Evolutionary conservation across 2,329 filamentous ascomycete species (phyloP).

Genomic region (Apiospora marii): DNA sequence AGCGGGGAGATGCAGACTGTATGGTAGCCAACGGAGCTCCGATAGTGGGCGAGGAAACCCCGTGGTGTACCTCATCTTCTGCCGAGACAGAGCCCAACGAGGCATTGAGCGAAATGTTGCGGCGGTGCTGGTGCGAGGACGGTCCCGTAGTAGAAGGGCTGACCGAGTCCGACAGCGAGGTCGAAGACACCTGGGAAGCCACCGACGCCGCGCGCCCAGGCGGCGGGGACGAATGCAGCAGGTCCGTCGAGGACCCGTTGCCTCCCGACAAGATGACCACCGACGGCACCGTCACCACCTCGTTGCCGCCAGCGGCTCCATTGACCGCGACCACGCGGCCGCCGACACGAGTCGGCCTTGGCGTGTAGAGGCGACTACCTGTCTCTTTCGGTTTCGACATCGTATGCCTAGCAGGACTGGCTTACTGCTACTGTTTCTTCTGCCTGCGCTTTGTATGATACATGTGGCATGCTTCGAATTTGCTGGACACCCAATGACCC

Average conservation of each 20-base stretch:
- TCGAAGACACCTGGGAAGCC: background rate
- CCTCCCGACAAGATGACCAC: background rate
- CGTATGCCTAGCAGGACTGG: no score
- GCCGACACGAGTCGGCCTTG: background rate
- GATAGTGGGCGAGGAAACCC: background rate
- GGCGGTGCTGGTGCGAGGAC: background rate
- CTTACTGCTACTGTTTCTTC: background rate
- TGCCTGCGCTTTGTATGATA: background rate
- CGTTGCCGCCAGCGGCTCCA: background rate
- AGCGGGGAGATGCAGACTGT: background rate
- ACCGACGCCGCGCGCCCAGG: background rate
- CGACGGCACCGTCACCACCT: constrained; percentile 1
- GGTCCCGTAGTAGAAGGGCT: background rate
- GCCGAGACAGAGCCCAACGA: background rate
- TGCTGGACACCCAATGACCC: background rate
- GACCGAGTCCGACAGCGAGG: background rate
- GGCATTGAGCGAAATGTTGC: background rate
- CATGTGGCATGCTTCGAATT: background rate
- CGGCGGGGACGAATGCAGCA: background rate
- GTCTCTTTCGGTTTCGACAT: background rate
- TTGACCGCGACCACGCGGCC: background rate
- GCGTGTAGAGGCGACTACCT: background rate
- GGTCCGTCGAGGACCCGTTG: constrained; percentile 7
- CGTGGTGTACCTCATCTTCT: background rate
- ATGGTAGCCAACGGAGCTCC: background rate